Evolutionary conservation across 495 filamentous ascomycete species (phyloP), one percentile per base, ranked within the genome.

Genomic region (Penicillium arizonense): DNA sequence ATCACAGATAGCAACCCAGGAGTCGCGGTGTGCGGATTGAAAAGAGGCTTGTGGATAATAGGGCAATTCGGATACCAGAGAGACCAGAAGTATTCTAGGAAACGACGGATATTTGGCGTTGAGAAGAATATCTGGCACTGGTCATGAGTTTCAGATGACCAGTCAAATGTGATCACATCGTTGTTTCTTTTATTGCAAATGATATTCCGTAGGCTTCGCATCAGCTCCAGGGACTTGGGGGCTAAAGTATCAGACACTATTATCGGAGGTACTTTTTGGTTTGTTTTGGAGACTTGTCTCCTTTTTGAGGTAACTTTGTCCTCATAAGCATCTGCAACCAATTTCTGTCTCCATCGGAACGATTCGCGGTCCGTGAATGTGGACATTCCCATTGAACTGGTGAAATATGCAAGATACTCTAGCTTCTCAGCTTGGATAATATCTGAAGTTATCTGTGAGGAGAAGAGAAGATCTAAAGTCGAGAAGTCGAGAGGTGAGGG

Each of bases 391-490:
- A 14, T 52, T n/a, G 47, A 45, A 24, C 58, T 64, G 12, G 64
- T 67, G 18, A 67, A 67, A 34, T 64, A 58, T 13, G 58, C 58
- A 6, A 67, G 44, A 33, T 61, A 58, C 26, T 64, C 64, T 6
- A 67, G 36, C 21, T 52, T 53, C 40, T 62, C 64, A 2, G 64
- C 59, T 9, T 44, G 16, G 14, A 45, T 40, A 3, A 61, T 58
- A 44, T 64, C 54, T 2, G 56, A 52, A 0, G 24, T 44, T 2
- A 53, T 28, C 1, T 44, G 38, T 2, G 59, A 54, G 1, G 56
- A 51, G 16, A 64, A 46, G 7, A 65, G 46, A 46, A 51, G 56
- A 24, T 65, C 65, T 39, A 65, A 30, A 3, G 57, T 32, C 3
- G 61, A 48, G 20, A 65, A 57, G 11, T 65, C 59, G 4, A 56